phyloP scores from a whole-genome alignment of 306 rosid genomes.

The Cucumis melo region DNA sequence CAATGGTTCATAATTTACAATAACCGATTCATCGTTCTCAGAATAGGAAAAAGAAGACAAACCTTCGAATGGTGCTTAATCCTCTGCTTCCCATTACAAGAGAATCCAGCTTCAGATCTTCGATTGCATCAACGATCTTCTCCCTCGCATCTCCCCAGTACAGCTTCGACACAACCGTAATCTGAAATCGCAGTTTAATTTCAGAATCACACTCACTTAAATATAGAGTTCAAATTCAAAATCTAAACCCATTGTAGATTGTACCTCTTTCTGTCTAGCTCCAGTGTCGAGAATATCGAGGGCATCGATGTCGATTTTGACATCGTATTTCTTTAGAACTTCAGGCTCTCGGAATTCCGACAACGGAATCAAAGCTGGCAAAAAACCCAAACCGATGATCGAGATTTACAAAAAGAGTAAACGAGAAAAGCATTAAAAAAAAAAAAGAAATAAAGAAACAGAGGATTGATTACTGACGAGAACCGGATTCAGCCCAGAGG shows the following conservation, averaged over 20 bases:
- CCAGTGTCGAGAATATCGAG: conserved; percentile 63
- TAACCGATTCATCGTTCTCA: background rate
- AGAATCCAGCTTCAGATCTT: conserved; percentile 67
- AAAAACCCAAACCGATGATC: background rate
- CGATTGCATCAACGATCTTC: conserved; percentile 59
- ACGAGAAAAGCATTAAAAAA: background rate
- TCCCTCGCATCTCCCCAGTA: conserved; percentile 97
- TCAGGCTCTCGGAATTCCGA: conserved; percentile 42
- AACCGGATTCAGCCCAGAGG: conserved; percentile 46
- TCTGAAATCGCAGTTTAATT: conserved; percentile 20
- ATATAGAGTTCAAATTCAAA: background rate
- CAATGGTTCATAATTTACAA: background rate
- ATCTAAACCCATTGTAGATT: too few species aligned
- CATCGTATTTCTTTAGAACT: conserved; percentile 31
- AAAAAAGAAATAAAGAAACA: background rate
- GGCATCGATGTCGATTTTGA: conserved; percentile 49
- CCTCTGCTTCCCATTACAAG: conserved; percentile 97
- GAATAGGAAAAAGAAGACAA: background rate
- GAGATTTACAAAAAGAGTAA: background rate
- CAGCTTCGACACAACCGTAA: conserved; percentile 40
- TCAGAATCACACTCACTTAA: background rate
- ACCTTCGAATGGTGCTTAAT: conserved; percentile 56
- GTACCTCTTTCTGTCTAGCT: conserved; percentile 62
- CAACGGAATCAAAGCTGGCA: conserved; percentile 70
- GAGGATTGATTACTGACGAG: conserved; percentile 36